Conservation (phyloP, 1,139 yeast genomes). For the Entelexis paramagnoliae region DNA sequence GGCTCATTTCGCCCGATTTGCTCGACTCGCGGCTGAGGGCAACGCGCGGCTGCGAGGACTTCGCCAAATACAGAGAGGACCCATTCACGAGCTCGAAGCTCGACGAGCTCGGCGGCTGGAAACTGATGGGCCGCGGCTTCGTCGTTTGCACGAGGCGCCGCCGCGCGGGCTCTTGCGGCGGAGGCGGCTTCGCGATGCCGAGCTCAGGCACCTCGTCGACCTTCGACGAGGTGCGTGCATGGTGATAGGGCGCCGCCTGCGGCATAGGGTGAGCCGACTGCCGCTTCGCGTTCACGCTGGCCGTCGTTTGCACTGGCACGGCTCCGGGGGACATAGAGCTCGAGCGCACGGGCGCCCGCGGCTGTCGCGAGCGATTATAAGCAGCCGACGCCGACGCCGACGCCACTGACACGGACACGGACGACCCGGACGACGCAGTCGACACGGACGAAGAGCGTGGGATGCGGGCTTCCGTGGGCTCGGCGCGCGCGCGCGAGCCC, state of each 20-base stretch:
- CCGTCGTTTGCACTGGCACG: neutral
- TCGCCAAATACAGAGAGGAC: slow-evolving; percentile 26
- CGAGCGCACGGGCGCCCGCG: slow-evolving; percentile 8
- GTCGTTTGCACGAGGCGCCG: slow-evolving; percentile 23
- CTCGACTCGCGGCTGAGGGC: slow-evolving; percentile 32
- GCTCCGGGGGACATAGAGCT: slow-evolving; percentile 9
- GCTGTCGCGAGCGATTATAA: neutral
- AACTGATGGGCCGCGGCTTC: slow-evolving; percentile 35
- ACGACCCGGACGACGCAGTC: slow-evolving; percentile 4
- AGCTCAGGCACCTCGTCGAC: slow-evolving; percentile 24
- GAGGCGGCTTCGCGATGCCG: slow-evolving; percentile 22
- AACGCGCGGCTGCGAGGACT: slow-evolving; percentile 31
- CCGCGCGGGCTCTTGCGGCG: slow-evolving; percentile 16
- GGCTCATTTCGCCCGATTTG: slow-evolving; percentile 32
- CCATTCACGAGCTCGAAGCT: slow-evolving; percentile 19
- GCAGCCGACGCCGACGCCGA: slow-evolving; percentile 17
- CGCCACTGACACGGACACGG: slow-evolving; percentile 1
- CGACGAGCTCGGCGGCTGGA: slow-evolving; percentile 25
- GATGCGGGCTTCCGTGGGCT: neutral
- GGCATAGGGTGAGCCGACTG: slow-evolving; percentile 2
- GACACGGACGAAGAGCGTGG: slow-evolving; percentile 1
- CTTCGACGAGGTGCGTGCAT: slow-evolving; percentile 1
- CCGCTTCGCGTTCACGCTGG: neutral
- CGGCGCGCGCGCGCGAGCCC: neutral
- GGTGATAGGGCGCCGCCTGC: neutral